Base-by-base conservation (phyloP, 2,329 filamentous ascomycete species). In the Cladobotryum protrusum region DNA sequence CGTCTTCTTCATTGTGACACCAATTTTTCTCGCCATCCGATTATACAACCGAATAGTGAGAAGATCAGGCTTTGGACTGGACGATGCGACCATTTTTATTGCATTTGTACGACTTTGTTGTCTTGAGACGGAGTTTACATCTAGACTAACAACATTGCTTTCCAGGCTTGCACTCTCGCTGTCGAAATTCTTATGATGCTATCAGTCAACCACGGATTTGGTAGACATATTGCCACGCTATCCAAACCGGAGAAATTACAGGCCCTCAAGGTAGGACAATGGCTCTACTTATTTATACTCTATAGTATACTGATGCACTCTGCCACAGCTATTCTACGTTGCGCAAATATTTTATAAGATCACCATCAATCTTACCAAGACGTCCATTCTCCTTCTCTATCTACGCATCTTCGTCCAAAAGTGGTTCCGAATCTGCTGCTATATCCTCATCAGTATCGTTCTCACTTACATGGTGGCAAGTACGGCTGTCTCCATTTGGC, bases 321-420 rank as follows among this genome's bases (percentile, higher is more conserved):
- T 8, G n/a, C n/a, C 11, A 32, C 35, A 78, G 75, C 59, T 72
- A 17, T 79, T 78, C 59, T 78, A 73, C 53, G 59, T 75, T 20
- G 69, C 73, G 3, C 76, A 79, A 55, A 71, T 75, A 46, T 73
- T 76, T 52, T 80, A 80, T 63, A 79, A 79, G 56, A 61, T 76
- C 54, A 73, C 73, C 39, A 73, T 79, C 52, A 77, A 75, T 57
- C 62, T 77, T 32, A 77, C 74, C 2, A 80, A 81, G 55, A 61
- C 71, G 2, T 78, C 76, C 3, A 76, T 79, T 46, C 60, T 79
- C 6, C 62, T 77, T 3, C 68, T 81, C 15, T 81, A 79, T 56
- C 72, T 77, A 18, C 73, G 75, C 20, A 76, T 79, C 43, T 81
- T 80, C 51, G 64, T 73, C 18, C 67, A 73, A 43, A 64, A 53